Percentiles rank a stretch among this genome's conserved stretches.
phyloP scores from a whole-genome alignment of 805 yeast genomes.

The Candida golubevii region DNA sequence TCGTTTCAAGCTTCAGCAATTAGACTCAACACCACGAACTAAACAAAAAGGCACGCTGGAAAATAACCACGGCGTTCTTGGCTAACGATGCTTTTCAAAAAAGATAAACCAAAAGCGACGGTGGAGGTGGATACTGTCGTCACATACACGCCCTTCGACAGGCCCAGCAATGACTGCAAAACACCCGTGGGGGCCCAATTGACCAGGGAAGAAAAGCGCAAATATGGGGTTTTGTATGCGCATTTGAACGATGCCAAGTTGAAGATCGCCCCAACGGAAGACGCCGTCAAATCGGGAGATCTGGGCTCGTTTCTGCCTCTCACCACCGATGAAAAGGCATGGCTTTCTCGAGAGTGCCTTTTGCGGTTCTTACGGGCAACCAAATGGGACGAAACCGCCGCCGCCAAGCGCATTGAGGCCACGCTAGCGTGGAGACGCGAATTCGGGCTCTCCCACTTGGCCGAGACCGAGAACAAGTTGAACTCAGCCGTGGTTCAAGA shows the following conservation, averaged over 20 bases:
- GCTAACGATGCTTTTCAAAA: slow-evolving; percentile 12
- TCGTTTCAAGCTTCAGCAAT: no score
- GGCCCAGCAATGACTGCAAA: slow-evolving; percentile 45
- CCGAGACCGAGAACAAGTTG: slow-evolving; percentile 44
- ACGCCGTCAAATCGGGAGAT: slow-evolving; percentile 37
- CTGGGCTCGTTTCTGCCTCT: slow-evolving; percentile 22
- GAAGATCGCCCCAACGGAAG: slow-evolving; percentile 47
- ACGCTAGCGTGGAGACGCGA: slow-evolving; percentile 92
- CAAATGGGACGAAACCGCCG: slow-evolving; percentile 75
- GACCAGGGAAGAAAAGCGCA: slow-evolving; percentile 49
- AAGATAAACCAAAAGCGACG: slow-evolving; percentile 9
- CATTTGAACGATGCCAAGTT: slow-evolving; percentile 57
- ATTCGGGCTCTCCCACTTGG: slow-evolving; percentile 56
- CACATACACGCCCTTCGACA: slow-evolving; percentile 47
- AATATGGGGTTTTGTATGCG: slow-evolving; percentile 57
- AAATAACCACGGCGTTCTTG: no score
- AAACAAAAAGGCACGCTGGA: no score
- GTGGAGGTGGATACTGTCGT: slow-evolving; percentile 16
- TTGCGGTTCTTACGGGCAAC: slow-evolving; percentile 89
- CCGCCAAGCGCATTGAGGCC: slow-evolving; percentile 67
- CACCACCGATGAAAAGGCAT: slow-evolving; percentile 62
- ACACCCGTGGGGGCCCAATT: slow-evolving; percentile 50
- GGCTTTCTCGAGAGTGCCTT: slow-evolving; percentile 92
- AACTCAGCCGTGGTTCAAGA: slow-evolving; percentile 51
- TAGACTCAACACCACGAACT: no score